Percentiles rank a stretch among this genome's conserved stretches.
Conservation (phyloP, 257 asterid genomes). For the Anisodus tanguticus region DNA sequence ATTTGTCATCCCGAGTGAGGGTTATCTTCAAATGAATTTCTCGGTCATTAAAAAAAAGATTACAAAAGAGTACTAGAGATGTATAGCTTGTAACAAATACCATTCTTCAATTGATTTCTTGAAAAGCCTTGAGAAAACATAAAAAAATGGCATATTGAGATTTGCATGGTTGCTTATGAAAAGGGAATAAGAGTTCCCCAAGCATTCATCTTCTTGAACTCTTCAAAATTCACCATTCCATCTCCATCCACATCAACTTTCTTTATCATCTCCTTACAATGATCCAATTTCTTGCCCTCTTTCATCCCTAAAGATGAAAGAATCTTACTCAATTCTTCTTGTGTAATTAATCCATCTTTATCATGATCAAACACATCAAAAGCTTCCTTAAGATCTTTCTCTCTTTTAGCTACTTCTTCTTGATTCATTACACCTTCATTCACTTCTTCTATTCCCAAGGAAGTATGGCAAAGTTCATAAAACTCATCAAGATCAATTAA, state of each 20-base stretch:
- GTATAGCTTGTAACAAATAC: not conserved
- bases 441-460: slow-evolving; percentile 30
- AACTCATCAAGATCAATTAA: slow-evolving; percentile 78
- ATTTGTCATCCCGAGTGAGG: too few species aligned
- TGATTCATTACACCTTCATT: slow-evolving; percentile 13
- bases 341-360: slow-evolving; percentile 72
- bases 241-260: slow-evolving; percentile 86
- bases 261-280: slow-evolving; percentile 76
- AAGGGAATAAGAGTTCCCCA: slow-evolving; percentile 51
- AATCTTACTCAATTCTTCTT: slow-evolving; percentile 71
- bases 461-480: slow-evolving; percentile 55
- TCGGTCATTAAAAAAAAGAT: not conserved
- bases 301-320: slow-evolving; percentile 66
- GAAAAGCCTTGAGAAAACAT: not conserved
- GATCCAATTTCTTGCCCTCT: slow-evolving; percentile 64
- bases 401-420: slow-evolving; percentile 35
- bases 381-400: slow-evolving; percentile 61
- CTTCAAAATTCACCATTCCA: slow-evolving; percentile 82
- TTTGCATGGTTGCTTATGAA: slow-evolving; percentile 38
- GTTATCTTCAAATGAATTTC: not conserved
- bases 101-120: not conserved
- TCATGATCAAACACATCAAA: slow-evolving; percentile 82
- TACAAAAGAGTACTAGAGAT: not conserved
- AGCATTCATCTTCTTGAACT: slow-evolving; percentile 67
- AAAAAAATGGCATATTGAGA: not conserved